Percentiles rank a stretch among this genome's conserved stretches.
Evolutionary conservation across 2,329 filamentous ascomycete genomes (phyloP).

Genomic region (Tolypocladium paradoxum): DNA sequence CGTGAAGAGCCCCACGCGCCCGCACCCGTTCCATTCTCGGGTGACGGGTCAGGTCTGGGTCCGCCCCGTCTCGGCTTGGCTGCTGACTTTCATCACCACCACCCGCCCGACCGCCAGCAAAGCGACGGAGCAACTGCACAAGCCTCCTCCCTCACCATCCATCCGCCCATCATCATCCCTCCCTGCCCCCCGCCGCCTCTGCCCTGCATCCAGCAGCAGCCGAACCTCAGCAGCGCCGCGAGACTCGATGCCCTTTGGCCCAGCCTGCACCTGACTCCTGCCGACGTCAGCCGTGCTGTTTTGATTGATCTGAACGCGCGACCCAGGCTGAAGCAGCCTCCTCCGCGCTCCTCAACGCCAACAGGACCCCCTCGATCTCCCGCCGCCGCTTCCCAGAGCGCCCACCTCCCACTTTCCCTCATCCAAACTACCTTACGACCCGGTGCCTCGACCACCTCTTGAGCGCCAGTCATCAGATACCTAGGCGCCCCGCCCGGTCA

Average conservation of each 20-base stretch:
- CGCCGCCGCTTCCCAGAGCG: neutral
- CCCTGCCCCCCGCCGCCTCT: neutral
- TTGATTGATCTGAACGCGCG: neutral
- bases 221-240: neutral
- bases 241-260: neutral
- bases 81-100: slow-evolving; percentile 1
- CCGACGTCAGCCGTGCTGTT: neutral
- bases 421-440: neutral
- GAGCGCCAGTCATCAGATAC: neutral
- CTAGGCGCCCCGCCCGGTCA: neutral
- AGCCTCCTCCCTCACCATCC: neutral
- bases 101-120: neutral
- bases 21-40: too few relatives aligned
- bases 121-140: neutral
- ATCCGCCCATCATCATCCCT: neutral
- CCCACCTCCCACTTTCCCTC: neutral
- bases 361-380: neutral
- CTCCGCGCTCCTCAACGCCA: neutral
- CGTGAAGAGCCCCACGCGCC: neutral
- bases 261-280: neutral
- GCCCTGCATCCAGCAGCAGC: neutral
- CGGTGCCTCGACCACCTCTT: neutral
- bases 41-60: too few relatives aligned
- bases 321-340: neutral
- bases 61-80: neutral